phyloP scores from a whole-genome alignment of 306 rosid genomes.

The Echinosophora koreensis region DNA sequence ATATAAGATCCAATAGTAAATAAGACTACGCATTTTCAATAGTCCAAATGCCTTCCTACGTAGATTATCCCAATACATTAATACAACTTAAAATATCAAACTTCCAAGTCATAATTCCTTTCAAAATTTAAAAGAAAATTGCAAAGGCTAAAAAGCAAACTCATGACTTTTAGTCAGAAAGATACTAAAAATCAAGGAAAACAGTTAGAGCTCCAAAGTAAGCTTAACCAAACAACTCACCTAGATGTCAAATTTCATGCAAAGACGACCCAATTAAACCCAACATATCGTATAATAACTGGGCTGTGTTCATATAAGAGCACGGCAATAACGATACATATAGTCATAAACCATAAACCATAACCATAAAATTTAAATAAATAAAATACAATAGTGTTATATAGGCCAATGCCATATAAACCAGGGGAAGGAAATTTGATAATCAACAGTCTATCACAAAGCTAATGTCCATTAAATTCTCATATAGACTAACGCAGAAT shows the following conservation, averaged over 20 bases:
- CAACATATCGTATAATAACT: not conserved
- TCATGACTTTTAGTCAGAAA: no score
- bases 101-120: not conserved
- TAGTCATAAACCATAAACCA: not conserved
- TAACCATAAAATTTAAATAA: not conserved
- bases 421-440: not conserved
- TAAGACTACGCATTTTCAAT: not conserved
- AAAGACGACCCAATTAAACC: not conserved
- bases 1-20: not conserved
- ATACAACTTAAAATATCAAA: not conserved
- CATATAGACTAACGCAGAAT: slow-evolving; percentile 9
- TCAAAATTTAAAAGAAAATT: no score
- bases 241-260: not conserved
- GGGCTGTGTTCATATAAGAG: not conserved
- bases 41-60: no score
- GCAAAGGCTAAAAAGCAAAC: not conserved
- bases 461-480: slow-evolving; percentile 43
- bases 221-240: no score
- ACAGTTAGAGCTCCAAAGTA: no score
- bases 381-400: not conserved
- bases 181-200: not conserved
- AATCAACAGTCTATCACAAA: slow-evolving; percentile 38
- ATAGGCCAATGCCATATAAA: not conserved
- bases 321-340: not conserved
- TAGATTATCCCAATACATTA: not conserved